These are phyloP conservation scores for Alternaria sp. DNA, from an alignment of 2,329 filamentous ascomycete species.

Conservation along the genomic window DNA sequence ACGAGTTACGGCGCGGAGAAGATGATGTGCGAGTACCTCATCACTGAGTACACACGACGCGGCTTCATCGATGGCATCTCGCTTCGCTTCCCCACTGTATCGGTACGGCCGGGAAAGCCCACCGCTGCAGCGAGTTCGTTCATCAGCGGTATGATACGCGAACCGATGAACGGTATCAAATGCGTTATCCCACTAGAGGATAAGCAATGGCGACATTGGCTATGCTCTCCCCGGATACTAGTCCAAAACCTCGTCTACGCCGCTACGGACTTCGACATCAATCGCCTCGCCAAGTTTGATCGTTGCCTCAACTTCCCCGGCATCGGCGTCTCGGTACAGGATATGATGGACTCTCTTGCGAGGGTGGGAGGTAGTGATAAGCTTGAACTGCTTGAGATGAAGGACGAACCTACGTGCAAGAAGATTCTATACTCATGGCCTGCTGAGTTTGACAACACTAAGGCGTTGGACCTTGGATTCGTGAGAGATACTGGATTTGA, in stretches of 20 bases:
- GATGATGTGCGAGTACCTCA: conserved; percentile 62
- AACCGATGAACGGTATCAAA: conserved; percentile 62
- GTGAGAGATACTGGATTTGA: conserved; percentile 52
- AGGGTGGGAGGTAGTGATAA: conserved; percentile 59
- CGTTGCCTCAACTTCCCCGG: conserved; percentile 51
- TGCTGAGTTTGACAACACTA: conserved; percentile 59
- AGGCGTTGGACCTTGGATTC: conserved; percentile 59
- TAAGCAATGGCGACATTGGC: conserved; percentile 59
- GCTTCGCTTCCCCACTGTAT: conserved; percentile 65
- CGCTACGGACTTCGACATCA: conserved; percentile 46
- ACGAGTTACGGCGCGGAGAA: conserved; percentile 67
- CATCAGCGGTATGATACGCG: conserved; percentile 66
- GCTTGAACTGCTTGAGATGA: conserved; percentile 55
- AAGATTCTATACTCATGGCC: conserved; percentile 61
- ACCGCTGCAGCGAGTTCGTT: conserved; percentile 65
- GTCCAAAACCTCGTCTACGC: conserved; percentile 59
- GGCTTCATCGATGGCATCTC: conserved; percentile 62
- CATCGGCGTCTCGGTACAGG: conserved; percentile 54
- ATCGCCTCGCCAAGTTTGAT: conserved; percentile 53
- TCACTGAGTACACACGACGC: conserved; percentile 66
- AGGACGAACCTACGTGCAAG: conserved; percentile 53
- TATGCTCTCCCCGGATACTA: conserved; percentile 60
- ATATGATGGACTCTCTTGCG: conserved; percentile 61
- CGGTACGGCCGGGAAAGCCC: conserved; percentile 63
- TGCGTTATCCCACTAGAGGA: conserved; percentile 54